Conservation (phyloP, 306 rosid genomes). For the Echinosophora koreensis region DNA sequence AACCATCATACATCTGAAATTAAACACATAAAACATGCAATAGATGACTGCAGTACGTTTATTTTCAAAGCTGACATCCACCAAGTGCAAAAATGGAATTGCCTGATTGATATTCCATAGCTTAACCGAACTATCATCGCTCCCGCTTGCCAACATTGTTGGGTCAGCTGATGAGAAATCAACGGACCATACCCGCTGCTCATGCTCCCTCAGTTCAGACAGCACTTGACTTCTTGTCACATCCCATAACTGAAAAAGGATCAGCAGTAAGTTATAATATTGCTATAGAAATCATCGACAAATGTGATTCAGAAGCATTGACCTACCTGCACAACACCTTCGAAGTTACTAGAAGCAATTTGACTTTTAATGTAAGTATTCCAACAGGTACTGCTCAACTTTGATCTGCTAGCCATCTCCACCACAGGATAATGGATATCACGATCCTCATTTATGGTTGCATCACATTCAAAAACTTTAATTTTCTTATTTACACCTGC, state of each 20-base stretch:
- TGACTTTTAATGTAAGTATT: constrained; percentile 96
- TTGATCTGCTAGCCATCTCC: constrained; percentile 91
- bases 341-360: constrained; percentile 98
- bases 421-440: constrained; percentile 97
- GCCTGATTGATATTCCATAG: constrained; percentile 99
- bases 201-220: constrained; percentile 93
- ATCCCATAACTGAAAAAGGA: constrained; percentile 89
- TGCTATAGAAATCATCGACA: constrained; percentile 30
- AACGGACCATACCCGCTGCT: constrained; percentile 92
- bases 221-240: constrained; percentile 89
- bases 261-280: constrained; percentile 25
- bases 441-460: constrained; percentile 81
- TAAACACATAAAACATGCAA: constrained; percentile 62
- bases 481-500: constrained; percentile 97
- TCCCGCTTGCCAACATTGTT: constrained; percentile 94
- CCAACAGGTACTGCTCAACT: constrained; percentile 95
- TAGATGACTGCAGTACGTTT: constrained; percentile 92
- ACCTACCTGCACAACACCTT: constrained; percentile 95
- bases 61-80: constrained; percentile 98
- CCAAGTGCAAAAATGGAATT: constrained; percentile 97
- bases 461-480: constrained; percentile 84
- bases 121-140: constrained; percentile 94
- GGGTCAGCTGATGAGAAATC: constrained; percentile 96
- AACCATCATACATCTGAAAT: constrained; percentile 75
- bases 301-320: constrained; percentile 19